These are phyloP conservation scores for Amaranthus hypochondriacus DNA, from an alignment of 148 eudicot species.

Conservation along the genomic window DNA sequence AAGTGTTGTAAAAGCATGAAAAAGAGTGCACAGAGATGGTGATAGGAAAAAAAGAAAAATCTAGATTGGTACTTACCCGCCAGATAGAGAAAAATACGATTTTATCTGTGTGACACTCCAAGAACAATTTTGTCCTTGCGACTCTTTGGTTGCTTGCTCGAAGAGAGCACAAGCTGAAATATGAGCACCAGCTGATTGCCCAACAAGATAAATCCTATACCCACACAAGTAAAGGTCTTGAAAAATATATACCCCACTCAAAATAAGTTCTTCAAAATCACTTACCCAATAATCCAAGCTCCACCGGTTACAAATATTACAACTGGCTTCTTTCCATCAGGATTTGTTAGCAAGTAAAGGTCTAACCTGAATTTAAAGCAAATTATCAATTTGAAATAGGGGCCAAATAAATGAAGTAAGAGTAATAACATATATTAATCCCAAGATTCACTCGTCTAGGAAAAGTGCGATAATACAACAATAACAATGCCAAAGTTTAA, in stretches of 20 bases:
- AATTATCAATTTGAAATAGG: background rate
- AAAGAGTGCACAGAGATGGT: background rate
- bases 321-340: conserved; percentile 64
- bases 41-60: background rate
- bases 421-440: background rate
- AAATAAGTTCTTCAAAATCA: conserved; percentile 13
- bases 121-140: conserved; percentile 57
- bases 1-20: background rate
- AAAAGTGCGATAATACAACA: background rate
- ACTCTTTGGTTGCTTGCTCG: conserved; percentile 72
- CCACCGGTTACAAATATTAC: conserved; percentile 94
- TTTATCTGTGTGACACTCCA: conserved; percentile 92
- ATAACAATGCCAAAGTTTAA: too few species aligned
- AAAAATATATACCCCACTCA: background rate
- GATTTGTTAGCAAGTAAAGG: conserved; percentile 66
- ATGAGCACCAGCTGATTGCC: conserved; percentile 99
- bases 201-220: conserved; percentile 75
- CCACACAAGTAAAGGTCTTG: background rate
- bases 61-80: conserved; percentile 57
- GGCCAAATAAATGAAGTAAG: background rate
- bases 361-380: conserved; percentile 61
- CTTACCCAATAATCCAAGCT: conserved; percentile 99
- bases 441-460: background rate
- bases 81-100: conserved; percentile 90
- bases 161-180: conserved; percentile 81